These are phyloP conservation scores for Fusarium devonianum DNA, from an alignment of 2,329 filamentous ascomycete genomes.

Conservation along the genomic window DNA sequence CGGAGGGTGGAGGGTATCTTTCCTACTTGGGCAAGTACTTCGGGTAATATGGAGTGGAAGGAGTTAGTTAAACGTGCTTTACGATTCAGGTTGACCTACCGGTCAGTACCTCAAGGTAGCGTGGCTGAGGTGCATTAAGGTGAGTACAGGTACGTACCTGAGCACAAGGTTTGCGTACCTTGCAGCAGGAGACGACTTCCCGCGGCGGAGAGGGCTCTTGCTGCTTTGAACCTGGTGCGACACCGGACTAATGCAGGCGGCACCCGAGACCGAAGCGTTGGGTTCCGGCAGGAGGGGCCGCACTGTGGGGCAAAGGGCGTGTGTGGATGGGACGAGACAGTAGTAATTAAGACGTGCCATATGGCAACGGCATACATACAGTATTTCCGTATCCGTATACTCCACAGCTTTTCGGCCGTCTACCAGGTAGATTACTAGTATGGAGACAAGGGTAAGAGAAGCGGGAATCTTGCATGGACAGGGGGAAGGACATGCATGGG, in stretches of 20 bases:
- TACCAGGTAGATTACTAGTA: no score
- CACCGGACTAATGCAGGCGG: constrained; percentile 38
- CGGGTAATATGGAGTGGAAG: no score
- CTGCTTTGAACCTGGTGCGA: constrained; percentile 21
- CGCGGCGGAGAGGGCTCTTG: constrained; percentile 1
- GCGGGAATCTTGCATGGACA: constrained; percentile 35
- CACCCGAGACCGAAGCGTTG: constrained; percentile 41
- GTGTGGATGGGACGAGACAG: not conserved
- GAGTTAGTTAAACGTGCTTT: no score
- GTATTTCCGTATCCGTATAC: no score
- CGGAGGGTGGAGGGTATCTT: not conserved
- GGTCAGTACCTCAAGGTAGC: no score
- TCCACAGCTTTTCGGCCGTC: no score
- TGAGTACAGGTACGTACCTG: constrained; percentile 24
- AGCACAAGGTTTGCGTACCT: no score
- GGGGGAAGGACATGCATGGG: constrained; percentile 16
- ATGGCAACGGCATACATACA: no score
- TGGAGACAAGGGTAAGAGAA: constrained; percentile 18
- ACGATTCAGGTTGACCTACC: no score
- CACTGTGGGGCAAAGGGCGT: constrained; percentile 17
- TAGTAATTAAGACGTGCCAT: no score
- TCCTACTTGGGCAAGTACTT: not conserved
- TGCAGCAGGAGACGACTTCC: no score
- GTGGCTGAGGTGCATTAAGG: no score
- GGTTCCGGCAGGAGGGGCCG: constrained; percentile 30